Evolutionary conservation across 78 protist species (phyloP), one percentile per base, ranked within the genome.

Genomic region (Cavenderia fasciculata): DNA sequence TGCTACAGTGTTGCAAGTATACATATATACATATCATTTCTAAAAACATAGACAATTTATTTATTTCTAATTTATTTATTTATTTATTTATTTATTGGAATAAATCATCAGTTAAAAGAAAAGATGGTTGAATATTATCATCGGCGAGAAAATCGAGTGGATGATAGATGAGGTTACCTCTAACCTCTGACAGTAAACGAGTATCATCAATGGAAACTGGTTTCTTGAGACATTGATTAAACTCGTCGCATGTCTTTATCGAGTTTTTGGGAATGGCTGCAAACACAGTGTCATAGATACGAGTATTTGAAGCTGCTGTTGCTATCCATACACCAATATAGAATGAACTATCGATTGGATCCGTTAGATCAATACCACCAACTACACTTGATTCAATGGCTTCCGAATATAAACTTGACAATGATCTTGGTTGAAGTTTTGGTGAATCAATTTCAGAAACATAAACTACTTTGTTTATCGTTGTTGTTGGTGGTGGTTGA

Each of bases 231-330:
- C 25, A 49, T n/a, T 82, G 90, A 43, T 47, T 69, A 43, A 68
- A 82, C 61, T 82, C 77, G 41, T 82, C 90, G 61, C 12, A 34
- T 0, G 77, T 56, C 44, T 47, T 65, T 21, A 87, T 87, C 25
- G 86, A 59, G 56, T 87, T 65, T 59, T 87, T 87, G 19, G 93
- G 76, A 25, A 87, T 87, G 4, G 88, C 93, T 31, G 76, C 85
- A 63, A 87, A 87, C 7, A 87, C 93, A 11, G 54, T 70, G 36
- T 87, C 93, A 49, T 77, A 87, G 29, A 87, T 87, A n/a, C 87
- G 27, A 23, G 93, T 87, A 41, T 87, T 87, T 21, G 77, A 70
- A 6, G 85, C 78, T 2, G 93, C 85, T 18, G 93, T 87, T 14
- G 75, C 86, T 18, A 87, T 51, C 93, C 93, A 87, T 12, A 87